These are phyloP conservation scores for Dothidotthia symphoricarpi DNA, from an alignment of 2,329 filamentous ascomycete species.

Conservation along the genomic window DNA sequence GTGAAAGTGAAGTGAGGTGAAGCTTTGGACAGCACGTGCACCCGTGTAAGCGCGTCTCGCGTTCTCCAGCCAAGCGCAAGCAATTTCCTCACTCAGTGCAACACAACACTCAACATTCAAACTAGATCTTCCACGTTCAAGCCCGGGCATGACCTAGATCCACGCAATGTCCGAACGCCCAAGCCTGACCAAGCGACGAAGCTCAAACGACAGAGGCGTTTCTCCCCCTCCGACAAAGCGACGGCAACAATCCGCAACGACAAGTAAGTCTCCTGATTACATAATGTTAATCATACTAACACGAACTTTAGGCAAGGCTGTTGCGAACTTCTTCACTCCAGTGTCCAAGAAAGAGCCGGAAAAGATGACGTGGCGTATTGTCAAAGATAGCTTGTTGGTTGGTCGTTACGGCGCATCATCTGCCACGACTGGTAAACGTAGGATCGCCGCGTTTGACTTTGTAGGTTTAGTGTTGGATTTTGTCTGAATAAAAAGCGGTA, in stretches of 20 bases:
- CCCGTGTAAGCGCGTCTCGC: slow-evolving; percentile 30
- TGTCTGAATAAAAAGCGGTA: neutral
- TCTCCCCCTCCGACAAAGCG: slow-evolving; percentile 60
- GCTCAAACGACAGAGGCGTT: slow-evolving; percentile 46
- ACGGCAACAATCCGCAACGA: slow-evolving; percentile 55
- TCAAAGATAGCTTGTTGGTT: slow-evolving; percentile 70
- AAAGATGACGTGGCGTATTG: slow-evolving; percentile 65
- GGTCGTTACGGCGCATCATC: slow-evolving; percentile 62
- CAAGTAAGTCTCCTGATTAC: slow-evolving; percentile 49
- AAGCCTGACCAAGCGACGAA: slow-evolving; percentile 35
- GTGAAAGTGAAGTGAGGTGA: neutral
- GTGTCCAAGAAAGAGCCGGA: slow-evolving; percentile 80
- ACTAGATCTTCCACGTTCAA: too few species aligned
- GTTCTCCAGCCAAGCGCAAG: slow-evolving; percentile 12
- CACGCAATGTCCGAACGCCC: slow-evolving; percentile 24
- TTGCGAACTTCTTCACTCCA: slow-evolving; percentile 86
- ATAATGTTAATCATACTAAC: slow-evolving; percentile 4
- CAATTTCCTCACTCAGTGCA: slow-evolving; percentile 7
- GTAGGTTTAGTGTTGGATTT: slow-evolving; percentile 19
- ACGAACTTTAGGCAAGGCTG: slow-evolving; percentile 57
- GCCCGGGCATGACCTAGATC: too few species aligned
- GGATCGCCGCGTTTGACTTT: slow-evolving; percentile 43
- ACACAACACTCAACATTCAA: neutral
- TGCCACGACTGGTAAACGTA: slow-evolving; percentile 19
- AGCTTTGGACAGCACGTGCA: slow-evolving; percentile 28